These are phyloP conservation scores for Umbelopsis ramanniana DNA, from an alignment of 192 early-diverging fungal genomes.

Conservation along the genomic window DNA sequence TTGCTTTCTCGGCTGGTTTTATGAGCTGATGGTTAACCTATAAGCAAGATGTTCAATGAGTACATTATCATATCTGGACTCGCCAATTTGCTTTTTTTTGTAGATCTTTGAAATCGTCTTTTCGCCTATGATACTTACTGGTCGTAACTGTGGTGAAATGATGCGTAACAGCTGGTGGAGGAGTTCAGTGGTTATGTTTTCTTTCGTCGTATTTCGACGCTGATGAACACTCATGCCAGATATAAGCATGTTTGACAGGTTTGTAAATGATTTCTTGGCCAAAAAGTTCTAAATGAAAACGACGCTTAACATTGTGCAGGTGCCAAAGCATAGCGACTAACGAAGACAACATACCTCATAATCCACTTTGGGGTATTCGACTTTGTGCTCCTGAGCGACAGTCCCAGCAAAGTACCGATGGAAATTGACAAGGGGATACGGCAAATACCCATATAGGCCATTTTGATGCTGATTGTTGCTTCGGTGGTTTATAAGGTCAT, in stretches of 20 bases:
- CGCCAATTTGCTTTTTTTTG: too few species aligned
- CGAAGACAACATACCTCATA: slow-evolving; percentile 60
- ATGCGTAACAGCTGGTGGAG: slow-evolving; percentile 74
- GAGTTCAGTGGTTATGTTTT: slow-evolving; percentile 57
- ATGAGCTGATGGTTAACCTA: slow-evolving; percentile 66
- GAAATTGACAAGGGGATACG: slow-evolving; percentile 74
- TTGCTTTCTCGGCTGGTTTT: slow-evolving; percentile 62
- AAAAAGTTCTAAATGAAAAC: slow-evolving; percentile 40
- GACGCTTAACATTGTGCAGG: neutral
- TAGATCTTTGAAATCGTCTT: neutral
- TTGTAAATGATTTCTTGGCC: slow-evolving; percentile 56
- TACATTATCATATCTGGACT: slow-evolving; percentile 28
- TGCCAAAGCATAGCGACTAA: neutral
- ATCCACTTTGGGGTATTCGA: slow-evolving; percentile 80
- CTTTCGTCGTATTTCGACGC: slow-evolving; percentile 54
- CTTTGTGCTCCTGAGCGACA: slow-evolving; percentile 48
- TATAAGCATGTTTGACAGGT: slow-evolving; percentile 53
- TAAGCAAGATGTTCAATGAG: slow-evolving; percentile 26
- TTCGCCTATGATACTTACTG: slow-evolving; percentile 56
- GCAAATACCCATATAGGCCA: slow-evolving; percentile 66
- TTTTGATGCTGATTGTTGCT: slow-evolving; percentile 52
- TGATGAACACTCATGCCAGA: slow-evolving; percentile 50
- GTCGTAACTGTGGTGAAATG: slow-evolving; percentile 73
- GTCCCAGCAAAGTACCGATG: slow-evolving; percentile 83
- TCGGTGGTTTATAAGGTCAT: slow-evolving; percentile 70